A percentile compares a stretch with the other conserved stretches of the same genome.
Conservation (phyloP, 2,329 filamentous ascomycete genomes). For the Ramularia endophylla region DNA sequence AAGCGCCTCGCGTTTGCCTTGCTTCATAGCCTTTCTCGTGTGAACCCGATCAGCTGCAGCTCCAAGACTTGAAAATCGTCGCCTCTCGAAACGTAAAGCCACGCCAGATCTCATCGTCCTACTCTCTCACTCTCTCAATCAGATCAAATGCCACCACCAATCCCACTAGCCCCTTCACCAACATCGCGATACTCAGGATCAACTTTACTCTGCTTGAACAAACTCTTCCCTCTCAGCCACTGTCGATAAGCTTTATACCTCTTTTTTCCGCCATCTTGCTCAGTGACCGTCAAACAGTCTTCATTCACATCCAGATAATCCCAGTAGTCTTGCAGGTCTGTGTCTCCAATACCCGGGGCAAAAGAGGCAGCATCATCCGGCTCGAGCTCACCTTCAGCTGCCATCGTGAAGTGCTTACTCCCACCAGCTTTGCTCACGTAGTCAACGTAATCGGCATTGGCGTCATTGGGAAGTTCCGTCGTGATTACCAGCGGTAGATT, state of each 20-base stretch:
- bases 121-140: no score
- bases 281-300: slow-evolving; percentile 78
- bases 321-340: slow-evolving; percentile 60
- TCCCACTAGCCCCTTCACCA: no score
- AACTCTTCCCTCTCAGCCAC: slow-evolving; percentile 89
- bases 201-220: slow-evolving; percentile 77
- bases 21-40: no score
- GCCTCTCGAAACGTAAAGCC: no score
- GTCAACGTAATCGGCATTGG: slow-evolving; percentile 65
- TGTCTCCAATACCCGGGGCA: not conserved
- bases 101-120: no score
- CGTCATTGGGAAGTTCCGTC: slow-evolving; percentile 54
- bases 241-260: slow-evolving; percentile 94
- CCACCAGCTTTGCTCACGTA: slow-evolving; percentile 68
- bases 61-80: no score
- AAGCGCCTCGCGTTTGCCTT: no score
- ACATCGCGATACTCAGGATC: slow-evolving; percentile 40
- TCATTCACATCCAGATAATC: slow-evolving; percentile 72
- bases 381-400: not conserved
- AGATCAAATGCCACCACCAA: slow-evolving; percentile 3
- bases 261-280: slow-evolving; percentile 86
- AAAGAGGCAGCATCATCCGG: not conserved
- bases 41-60: no score
- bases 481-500: slow-evolving; percentile 73
- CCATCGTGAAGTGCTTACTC: slow-evolving; percentile 40